Percentiles rank a stretch among this genome's conserved stretches.
These are phyloP conservation scores for barrel medic (Medicago truncatula) DNA, from an alignment of 306 rosid species.

Conservation along the genomic window DNA sequence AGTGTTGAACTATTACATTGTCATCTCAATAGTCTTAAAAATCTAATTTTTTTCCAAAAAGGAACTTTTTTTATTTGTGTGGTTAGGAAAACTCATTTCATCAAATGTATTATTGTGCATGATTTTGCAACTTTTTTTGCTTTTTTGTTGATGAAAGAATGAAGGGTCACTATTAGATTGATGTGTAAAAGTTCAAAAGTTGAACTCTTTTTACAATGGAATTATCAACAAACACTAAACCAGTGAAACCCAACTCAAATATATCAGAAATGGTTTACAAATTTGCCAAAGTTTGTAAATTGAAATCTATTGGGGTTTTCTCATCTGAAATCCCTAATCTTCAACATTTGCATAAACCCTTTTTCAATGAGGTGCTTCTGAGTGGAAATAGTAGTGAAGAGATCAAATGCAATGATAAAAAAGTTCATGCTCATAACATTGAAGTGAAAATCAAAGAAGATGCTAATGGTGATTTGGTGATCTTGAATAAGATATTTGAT, in stretches of 20 bases:
- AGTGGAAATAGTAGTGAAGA: slow-evolving; percentile 53
- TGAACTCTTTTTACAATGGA: slow-evolving; percentile 58
- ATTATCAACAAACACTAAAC: slow-evolving; percentile 47
- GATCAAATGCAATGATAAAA: slow-evolving; percentile 42
- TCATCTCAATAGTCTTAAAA: slow-evolving; percentile 5
- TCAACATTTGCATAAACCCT: slow-evolving; percentile 46
- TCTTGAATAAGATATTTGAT: slow-evolving; percentile 59
- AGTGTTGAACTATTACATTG: slow-evolving; percentile 17
- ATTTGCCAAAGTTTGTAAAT: slow-evolving; percentile 71
- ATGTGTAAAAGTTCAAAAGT: slow-evolving; percentile 43
- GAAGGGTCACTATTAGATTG: slow-evolving; percentile 39
- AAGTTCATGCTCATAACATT: slow-evolving; percentile 54
- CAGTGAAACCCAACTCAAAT: slow-evolving; percentile 65
- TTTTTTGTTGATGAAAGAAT: slow-evolving; percentile 37
- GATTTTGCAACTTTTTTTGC: slow-evolving; percentile 29
- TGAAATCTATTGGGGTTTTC: slow-evolving; percentile 80
- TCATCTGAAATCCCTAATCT: slow-evolving; percentile 58
- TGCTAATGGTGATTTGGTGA: slow-evolving; percentile 44
- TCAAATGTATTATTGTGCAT: slow-evolving; percentile 20
- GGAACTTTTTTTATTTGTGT: slow-evolving; percentile 14
- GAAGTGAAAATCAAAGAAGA: slow-evolving; percentile 42
- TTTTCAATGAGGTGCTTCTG: slow-evolving; percentile 33
- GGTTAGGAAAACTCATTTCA: slow-evolving; percentile 22
- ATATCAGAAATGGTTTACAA: slow-evolving; percentile 73
- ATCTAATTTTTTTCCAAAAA: not conserved